Evolutionary conservation across 805 yeast species (phyloP).

Genomic region (Suhomyces xylopsoci): DNA sequence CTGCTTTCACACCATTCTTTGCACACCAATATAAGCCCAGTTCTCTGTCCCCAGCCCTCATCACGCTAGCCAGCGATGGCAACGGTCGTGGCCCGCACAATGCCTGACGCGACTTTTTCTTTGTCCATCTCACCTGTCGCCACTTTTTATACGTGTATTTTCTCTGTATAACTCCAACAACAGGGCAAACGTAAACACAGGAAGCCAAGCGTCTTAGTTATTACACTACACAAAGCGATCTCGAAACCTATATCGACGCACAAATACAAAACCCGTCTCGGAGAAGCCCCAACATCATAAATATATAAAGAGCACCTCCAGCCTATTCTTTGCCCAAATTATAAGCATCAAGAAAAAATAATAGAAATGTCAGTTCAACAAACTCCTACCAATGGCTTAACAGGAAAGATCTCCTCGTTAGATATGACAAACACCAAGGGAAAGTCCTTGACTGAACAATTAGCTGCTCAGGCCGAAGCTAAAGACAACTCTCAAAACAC

Average conservation of each 20-base stretch:
- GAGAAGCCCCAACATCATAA: neutral
- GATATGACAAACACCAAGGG: constrained; percentile 34
- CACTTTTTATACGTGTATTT: neutral
- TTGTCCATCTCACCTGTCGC: neutral
- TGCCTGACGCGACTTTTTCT: constrained; percentile 1
- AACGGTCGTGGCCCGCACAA: neutral
- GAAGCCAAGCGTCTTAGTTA: neutral
- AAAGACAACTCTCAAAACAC: constrained; percentile 28
- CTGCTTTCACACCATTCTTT: neutral
- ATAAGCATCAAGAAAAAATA: neutral
- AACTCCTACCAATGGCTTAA: constrained; percentile 54
- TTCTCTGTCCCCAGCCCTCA: neutral
- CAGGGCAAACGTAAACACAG: neutral
- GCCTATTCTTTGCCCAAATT: neutral
- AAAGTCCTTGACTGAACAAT: constrained; percentile 38
- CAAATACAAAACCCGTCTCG: constrained; percentile 1
- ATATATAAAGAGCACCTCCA: neutral
- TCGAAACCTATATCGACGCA: neutral
- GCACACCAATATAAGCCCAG: neutral
- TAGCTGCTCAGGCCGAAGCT: constrained; percentile 40
- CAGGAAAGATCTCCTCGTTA: constrained; percentile 41
- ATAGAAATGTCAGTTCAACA: constrained; percentile 50
- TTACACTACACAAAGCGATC: neutral
- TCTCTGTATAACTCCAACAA: neutral
- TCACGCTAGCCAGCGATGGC: neutral